A percentile compares a stretch with the other conserved stretches of the same genome.
phyloP scores from a whole-genome alignment of 2,329 filamentous ascomycete species.

The Orbilia ellipsospora region DNA sequence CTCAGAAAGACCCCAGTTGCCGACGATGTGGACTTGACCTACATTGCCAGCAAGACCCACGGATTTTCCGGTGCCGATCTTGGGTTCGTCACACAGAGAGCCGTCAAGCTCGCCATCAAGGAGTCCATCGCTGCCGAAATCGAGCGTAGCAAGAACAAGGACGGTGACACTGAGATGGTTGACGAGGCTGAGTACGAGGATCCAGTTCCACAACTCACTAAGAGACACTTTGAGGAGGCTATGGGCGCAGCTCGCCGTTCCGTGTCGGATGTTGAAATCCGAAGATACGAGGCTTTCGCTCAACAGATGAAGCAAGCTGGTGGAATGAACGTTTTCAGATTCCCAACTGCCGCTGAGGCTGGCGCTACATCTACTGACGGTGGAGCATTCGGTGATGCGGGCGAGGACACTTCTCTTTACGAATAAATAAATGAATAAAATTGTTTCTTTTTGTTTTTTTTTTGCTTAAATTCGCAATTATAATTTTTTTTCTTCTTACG shows the following conservation, averaged over 20 bases:
- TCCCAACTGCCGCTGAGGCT: slow-evolving; percentile 75
- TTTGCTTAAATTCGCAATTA: slow-evolving; percentile 53
- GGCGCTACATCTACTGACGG: slow-evolving; percentile 65
- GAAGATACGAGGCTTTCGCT: slow-evolving; percentile 96
- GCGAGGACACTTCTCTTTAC: slow-evolving; percentile 96
- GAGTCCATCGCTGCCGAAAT: slow-evolving; percentile 91
- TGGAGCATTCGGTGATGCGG: slow-evolving; percentile 79
- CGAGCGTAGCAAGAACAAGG: slow-evolving; percentile 86
- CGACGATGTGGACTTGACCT: slow-evolving; percentile 84
- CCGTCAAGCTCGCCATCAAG: slow-evolving; percentile 99
- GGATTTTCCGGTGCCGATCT: slow-evolving; percentile 99
- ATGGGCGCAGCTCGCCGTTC: slow-evolving; percentile 95
- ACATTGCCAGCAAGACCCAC: slow-evolving; percentile 96
- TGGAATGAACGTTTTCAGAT: slow-evolving; percentile 97
- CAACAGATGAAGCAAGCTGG: slow-evolving; percentile 99
- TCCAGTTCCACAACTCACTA: slow-evolving; percentile 93
- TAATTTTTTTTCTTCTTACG: slow-evolving; percentile 8
- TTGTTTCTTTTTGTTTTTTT: slow-evolving; percentile 11
- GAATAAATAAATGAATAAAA: slow-evolving; percentile 72
- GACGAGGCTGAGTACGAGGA: slow-evolving; percentile 85
- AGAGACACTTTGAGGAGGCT: slow-evolving; percentile 97
- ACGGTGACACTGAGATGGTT: slow-evolving; percentile 76
- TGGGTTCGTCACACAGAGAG: slow-evolving; percentile 97
- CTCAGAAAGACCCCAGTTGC: slow-evolving; percentile 97
- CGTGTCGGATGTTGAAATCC: slow-evolving; percentile 95